Evolutionary conservation across 495 filamentous ascomycete genomes (phyloP).

Genomic region (Talaromyces borbonicus): DNA sequence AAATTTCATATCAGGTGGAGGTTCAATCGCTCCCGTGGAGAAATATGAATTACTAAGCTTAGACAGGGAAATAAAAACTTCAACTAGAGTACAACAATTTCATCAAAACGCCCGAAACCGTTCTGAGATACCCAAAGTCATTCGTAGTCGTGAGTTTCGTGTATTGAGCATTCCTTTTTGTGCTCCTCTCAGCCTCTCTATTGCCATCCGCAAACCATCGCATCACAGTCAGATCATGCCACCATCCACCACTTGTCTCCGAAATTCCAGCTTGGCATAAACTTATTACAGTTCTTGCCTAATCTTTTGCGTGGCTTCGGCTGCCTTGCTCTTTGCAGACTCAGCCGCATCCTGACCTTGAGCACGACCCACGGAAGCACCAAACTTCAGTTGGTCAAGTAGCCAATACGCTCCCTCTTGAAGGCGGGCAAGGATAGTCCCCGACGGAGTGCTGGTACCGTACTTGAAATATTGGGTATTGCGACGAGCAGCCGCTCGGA

Average conservation of each 20-base stretch:
- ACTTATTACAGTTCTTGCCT: slow-evolving; percentile 23
- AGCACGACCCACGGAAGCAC: slow-evolving; percentile 54
- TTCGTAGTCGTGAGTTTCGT: too few species aligned
- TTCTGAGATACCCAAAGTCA: too few species aligned
- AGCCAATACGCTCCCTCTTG: slow-evolving; percentile 52
- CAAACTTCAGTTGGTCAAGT: slow-evolving; percentile 47
- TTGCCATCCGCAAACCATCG: too few species aligned
- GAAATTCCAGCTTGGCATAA: background rate
- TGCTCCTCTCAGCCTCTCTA: too few species aligned
- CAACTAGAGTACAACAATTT: too few species aligned
- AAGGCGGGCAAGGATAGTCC: slow-evolving; percentile 55
- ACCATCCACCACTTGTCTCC: background rate
- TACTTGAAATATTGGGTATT: slow-evolving; percentile 70
- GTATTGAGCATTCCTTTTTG: too few species aligned
- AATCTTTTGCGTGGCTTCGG: slow-evolving; percentile 18
- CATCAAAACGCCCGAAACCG: too few species aligned
- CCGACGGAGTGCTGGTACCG: slow-evolving; percentile 56
- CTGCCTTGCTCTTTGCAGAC: slow-evolving; percentile 26
- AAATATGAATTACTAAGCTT: too few species aligned
- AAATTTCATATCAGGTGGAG: too few species aligned
- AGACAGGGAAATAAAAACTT: too few species aligned
- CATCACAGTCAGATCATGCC: too few species aligned
- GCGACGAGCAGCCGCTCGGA: slow-evolving; percentile 57
- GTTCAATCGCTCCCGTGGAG: too few species aligned
- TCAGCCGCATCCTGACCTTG: slow-evolving; percentile 43